phyloP scores from a whole-genome alignment of 352 stramenopile species.

The Phytophthora pluvialis region DNA sequence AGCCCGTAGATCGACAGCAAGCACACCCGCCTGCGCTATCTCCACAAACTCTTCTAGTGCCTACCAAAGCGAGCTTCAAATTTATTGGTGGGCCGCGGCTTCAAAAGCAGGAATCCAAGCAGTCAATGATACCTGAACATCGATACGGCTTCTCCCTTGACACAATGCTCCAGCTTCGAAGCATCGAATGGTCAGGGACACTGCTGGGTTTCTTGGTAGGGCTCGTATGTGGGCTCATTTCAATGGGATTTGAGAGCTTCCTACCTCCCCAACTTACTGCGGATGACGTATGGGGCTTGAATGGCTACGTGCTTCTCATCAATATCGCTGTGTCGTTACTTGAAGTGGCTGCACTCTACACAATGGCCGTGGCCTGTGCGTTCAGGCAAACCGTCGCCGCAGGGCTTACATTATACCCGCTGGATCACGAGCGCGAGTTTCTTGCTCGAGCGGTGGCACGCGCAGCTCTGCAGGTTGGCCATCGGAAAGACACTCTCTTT shows the following conservation, averaged over 20 bases:
- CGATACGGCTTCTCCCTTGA: constrained; percentile 37
- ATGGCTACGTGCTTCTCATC: constrained; percentile 42
- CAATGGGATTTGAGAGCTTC: constrained; percentile 41
- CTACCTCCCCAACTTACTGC: constrained; percentile 17
- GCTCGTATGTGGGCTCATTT: constrained; percentile 46
- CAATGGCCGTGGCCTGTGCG: constrained; percentile 42
- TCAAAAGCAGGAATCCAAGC: constrained; percentile 1
- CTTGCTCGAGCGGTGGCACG: constrained; percentile 52
- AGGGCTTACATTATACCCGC: constrained; percentile 49
- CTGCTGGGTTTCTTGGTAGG: constrained; percentile 33
- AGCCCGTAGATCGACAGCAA: constrained; percentile 1
- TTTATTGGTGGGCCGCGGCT: background rate
- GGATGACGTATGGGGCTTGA: constrained; percentile 31
- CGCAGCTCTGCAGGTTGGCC: constrained; percentile 51
- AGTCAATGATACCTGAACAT: background rate
- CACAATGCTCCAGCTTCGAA: constrained; percentile 33
- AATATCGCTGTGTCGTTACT: constrained; percentile 59
- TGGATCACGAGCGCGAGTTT: constrained; percentile 60
- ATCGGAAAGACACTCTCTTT: constrained; percentile 54
- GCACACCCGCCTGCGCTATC: background rate
- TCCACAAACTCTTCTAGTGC: background rate
- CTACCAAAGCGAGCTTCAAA: background rate
- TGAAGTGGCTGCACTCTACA: constrained; percentile 53
- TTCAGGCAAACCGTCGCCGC: constrained; percentile 55
- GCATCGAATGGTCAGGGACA: constrained; percentile 42